These are phyloP conservation scores for Microascus cirrosus DNA, from an alignment of 2,329 filamentous ascomycete genomes.

Conservation along the genomic window DNA sequence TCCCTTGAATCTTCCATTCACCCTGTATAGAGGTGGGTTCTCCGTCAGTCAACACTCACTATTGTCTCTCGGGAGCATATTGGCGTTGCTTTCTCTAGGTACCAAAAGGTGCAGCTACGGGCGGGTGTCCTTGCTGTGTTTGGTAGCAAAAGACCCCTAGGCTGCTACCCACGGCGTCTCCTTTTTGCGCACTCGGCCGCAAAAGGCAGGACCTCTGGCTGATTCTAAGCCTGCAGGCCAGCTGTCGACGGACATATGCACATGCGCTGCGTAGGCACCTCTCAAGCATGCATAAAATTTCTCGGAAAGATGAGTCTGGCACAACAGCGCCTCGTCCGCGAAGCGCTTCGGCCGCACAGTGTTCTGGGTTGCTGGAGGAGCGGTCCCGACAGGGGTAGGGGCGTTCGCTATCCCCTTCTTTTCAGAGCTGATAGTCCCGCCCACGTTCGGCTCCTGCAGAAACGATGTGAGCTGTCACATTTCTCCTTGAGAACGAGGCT, in stretches of 20 bases:
- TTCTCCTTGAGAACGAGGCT: no score
- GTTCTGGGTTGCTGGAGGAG: no score
- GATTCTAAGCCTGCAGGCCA: neutral
- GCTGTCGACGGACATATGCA: neutral
- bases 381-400: no score
- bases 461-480: no score
- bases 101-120: no score
- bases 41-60: neutral
- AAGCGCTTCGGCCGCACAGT: no score
- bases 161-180: neutral
- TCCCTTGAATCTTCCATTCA: neutral
- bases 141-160: neutral
- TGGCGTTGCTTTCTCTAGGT: no score
- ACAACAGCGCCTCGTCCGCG: no score
- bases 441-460: no score
- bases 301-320: neutral
- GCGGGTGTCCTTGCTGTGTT: neutral
- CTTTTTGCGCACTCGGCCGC: neutral
- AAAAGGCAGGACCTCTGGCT: neutral
- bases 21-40: neutral
- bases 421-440: no score
- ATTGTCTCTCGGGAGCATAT: no score
- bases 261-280: neutral
- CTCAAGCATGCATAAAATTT: neutral
- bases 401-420: no score